These are phyloP conservation scores for Ilyonectria destructans DNA, from an alignment of 2,329 filamentous ascomycete genomes.

Conservation along the genomic window DNA sequence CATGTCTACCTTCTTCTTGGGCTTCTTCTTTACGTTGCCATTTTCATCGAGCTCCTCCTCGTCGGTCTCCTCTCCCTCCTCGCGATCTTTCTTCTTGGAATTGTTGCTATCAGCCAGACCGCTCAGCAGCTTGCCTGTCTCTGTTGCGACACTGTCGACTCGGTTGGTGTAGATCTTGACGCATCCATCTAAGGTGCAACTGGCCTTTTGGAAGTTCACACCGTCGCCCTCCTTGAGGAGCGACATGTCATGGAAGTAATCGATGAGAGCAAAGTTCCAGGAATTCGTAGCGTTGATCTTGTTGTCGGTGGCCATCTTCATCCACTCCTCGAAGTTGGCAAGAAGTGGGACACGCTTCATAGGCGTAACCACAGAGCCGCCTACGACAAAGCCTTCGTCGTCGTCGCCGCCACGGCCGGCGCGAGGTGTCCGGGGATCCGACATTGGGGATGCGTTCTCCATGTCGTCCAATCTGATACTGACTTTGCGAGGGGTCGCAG, in stretches of 20 bases:
- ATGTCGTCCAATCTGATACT: slow-evolving; percentile 72
- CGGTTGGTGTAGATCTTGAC: slow-evolving; percentile 99
- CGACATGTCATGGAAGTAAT: slow-evolving; percentile 99
- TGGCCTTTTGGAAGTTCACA: slow-evolving; percentile 99
- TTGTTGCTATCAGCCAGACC: slow-evolving; percentile 91
- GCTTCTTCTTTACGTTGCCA: slow-evolving; percentile 73
- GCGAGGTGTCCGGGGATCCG: slow-evolving; percentile 70
- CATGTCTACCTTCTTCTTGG: slow-evolving; percentile 79
- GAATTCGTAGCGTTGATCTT: slow-evolving; percentile 99
- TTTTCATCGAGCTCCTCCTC: slow-evolving; percentile 77
- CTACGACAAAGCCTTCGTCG: slow-evolving; percentile 76
- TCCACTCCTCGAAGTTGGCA: slow-evolving; percentile 99
- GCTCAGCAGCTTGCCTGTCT: slow-evolving; percentile 95
- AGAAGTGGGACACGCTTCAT: slow-evolving; percentile 97
- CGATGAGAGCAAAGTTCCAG: slow-evolving; percentile 99
- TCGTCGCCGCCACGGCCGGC: slow-evolving; percentile 59
- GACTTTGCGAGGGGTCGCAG: slow-evolving; percentile 78
- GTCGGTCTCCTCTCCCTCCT: slow-evolving; percentile 79
- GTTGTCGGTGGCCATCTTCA: slow-evolving; percentile 99
- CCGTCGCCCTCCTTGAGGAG: slow-evolving; percentile 95
- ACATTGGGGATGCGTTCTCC: slow-evolving; percentile 70
- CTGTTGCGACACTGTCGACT: slow-evolving; percentile 97
- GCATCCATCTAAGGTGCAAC: slow-evolving; percentile 96
- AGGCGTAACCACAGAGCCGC: slow-evolving; percentile 86
- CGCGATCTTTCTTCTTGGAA: slow-evolving; percentile 80